Conservation (phyloP, 2,329 filamentous ascomycete species). For the Chalaropsis thielavioides region DNA sequence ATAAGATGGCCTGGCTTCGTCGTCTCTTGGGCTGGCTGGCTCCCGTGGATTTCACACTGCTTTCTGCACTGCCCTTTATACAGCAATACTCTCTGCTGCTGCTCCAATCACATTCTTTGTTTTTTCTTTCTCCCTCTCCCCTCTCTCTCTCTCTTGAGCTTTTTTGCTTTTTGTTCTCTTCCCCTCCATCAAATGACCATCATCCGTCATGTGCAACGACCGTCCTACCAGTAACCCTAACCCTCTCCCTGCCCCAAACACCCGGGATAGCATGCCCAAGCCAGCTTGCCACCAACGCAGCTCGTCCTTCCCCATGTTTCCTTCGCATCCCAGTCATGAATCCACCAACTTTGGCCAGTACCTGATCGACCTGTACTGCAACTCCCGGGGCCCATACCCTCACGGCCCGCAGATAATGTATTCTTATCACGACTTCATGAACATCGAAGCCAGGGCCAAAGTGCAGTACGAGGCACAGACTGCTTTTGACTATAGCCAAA, state of each 20-base stretch:
- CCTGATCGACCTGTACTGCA: background rate
- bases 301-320: background rate
- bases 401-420: background rate
- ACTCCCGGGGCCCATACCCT: background rate
- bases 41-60: background rate
- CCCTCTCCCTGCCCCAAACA: background rate
- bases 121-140: background rate
- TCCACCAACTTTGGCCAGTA: background rate
- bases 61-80: background rate
- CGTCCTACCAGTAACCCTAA: background rate
- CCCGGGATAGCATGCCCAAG: background rate
- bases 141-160: background rate
- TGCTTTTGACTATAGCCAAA: background rate
- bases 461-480: background rate
- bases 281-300: background rate
- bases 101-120: background rate
- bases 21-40: background rate
- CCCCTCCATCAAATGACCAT: background rate
- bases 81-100: background rate
- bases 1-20: background rate
- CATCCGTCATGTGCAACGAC: background rate
- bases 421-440: background rate
- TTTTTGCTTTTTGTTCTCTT: background rate
- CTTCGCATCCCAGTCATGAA: background rate
- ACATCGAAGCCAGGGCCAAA: background rate